phyloP scores from a whole-genome alignment of 2,329 filamentous ascomycete species.

The Aschersonia sp. region DNA sequence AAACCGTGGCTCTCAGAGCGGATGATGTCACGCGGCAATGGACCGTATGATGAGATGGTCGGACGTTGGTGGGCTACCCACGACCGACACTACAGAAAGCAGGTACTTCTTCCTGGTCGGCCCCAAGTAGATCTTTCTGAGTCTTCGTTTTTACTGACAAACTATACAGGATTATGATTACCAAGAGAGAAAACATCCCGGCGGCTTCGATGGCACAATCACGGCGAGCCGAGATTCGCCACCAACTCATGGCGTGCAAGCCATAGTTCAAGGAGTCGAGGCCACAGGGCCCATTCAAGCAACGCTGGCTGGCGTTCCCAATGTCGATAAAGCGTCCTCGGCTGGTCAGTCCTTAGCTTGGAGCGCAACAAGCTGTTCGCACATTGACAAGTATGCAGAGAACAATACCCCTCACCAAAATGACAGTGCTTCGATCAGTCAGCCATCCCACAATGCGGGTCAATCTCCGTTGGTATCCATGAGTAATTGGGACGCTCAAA shows the following conservation, averaged over 20 bases:
- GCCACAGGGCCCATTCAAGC: too few species aligned
- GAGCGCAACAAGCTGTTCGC: background rate
- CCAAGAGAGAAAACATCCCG: too few species aligned
- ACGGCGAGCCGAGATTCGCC: too few species aligned
- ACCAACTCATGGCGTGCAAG: too few species aligned
- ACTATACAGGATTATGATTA: too few species aligned
- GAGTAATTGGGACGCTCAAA: conserved; percentile 39
- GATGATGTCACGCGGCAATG: conserved; percentile 33
- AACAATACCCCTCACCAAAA: background rate
- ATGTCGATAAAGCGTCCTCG: background rate
- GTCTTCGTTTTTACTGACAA: too few species aligned
- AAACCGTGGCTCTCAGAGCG: conserved; percentile 76
- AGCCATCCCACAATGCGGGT: background rate
- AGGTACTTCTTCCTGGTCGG: conserved; percentile 19
- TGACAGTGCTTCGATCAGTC: background rate
- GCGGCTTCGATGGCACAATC: too few species aligned
- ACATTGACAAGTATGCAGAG: background rate
- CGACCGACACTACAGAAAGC: conserved; percentile 61
- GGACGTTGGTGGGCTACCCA: conserved; percentile 91
- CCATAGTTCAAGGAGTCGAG: too few species aligned
- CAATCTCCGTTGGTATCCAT: conserved; percentile 5
- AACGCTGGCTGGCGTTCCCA: background rate
- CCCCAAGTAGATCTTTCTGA: background rate
- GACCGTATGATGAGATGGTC: conserved; percentile 69
- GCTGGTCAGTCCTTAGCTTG: background rate